Conservation (phyloP, 352 stramenopile genomes). For the Saprolegnia parasitica region DNA sequence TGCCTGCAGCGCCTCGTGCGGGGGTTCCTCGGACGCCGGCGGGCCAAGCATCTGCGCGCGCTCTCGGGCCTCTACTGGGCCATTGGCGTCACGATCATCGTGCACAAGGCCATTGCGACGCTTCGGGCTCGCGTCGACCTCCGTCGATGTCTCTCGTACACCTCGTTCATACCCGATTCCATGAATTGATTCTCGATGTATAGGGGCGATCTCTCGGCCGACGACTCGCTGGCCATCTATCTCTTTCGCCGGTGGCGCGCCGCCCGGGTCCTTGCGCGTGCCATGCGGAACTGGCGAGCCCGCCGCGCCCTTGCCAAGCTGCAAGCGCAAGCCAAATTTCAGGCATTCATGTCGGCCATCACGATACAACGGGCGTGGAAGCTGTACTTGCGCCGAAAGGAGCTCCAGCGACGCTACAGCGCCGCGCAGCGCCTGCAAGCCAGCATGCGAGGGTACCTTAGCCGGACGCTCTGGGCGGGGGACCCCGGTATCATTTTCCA, state of each 20-base stretch:
- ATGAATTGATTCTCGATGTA: conserved; percentile 41
- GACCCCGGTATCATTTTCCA: conserved; percentile 49
- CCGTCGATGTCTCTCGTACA: conserved; percentile 49
- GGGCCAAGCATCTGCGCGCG: conserved; percentile 35
- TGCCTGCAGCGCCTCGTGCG: conserved; percentile 51
- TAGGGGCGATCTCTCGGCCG: conserved; percentile 41
- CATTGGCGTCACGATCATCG: conserved; percentile 39
- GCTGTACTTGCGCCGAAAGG: conserved; percentile 39
- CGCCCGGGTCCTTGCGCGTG: conserved; percentile 40
- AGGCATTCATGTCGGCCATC: conserved; percentile 41
- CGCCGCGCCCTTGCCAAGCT: conserved; percentile 35
- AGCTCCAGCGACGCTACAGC: conserved; percentile 47
- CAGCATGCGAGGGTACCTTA: conserved; percentile 56
- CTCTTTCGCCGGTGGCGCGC: conserved; percentile 49
- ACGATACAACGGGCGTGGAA: conserved; percentile 66
- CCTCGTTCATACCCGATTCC: conserved; percentile 48
- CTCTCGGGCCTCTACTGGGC: conserved; percentile 35
- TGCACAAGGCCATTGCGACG: conserved; percentile 40
- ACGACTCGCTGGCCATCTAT: conserved; percentile 28
- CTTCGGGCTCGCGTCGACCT: conserved; percentile 56
- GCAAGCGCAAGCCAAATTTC: conserved; percentile 39
- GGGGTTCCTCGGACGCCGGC: conserved; percentile 48
- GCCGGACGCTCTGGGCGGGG: conserved; percentile 54
- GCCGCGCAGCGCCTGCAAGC: conserved; percentile 50
- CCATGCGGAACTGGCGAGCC: conserved; percentile 43